A percentile compares a stretch with the other conserved stretches of the same genome.
phyloP scores from a whole-genome alignment of 805 yeast genomes.

The Scheffersomyces amazonensis region DNA sequence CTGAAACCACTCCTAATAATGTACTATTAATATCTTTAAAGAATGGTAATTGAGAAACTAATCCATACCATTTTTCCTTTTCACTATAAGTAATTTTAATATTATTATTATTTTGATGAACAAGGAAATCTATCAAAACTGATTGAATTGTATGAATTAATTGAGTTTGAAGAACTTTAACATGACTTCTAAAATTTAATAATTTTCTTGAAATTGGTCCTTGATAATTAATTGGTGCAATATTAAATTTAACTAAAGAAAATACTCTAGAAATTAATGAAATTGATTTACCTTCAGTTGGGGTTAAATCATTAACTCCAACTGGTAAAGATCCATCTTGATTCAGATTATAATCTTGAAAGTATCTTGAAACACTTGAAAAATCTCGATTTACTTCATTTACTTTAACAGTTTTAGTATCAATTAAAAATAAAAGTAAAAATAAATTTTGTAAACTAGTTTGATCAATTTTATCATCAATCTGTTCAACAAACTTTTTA shows the following conservation, averaged over 20 bases:
- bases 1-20: slow-evolving; percentile 58
- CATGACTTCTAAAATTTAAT: slow-evolving; percentile 63
- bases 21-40: slow-evolving; percentile 55
- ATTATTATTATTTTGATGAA: slow-evolving; percentile 41
- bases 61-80: slow-evolving; percentile 55
- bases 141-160: slow-evolving; percentile 55
- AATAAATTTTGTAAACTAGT: slow-evolving; percentile 40
- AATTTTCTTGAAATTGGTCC: slow-evolving; percentile 72
- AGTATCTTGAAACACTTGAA: slow-evolving; percentile 28
- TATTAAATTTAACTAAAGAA: slow-evolving; percentile 31
- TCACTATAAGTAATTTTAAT: slow-evolving; percentile 44
- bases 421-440: slow-evolving; percentile 44
- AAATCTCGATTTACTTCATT: slow-evolving; percentile 34
- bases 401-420: slow-evolving; percentile 35
- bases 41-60: slow-evolving; percentile 63
- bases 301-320: slow-evolving; percentile 16
- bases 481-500: slow-evolving; percentile 19
- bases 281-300: slow-evolving; percentile 33
- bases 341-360: slow-evolving; percentile 22
- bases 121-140: slow-evolving; percentile 47
- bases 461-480: slow-evolving; percentile 3
- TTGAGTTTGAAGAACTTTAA: slow-evolving; percentile 49
- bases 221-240: slow-evolving; percentile 49
- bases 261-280: slow-evolving; percentile 36
- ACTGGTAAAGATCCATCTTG: slow-evolving; percentile 1